These are phyloP conservation scores for Colletotrichum higginsianum DNA, from an alignment of 2,329 filamentous ascomycete species.

Conservation along the genomic window DNA sequence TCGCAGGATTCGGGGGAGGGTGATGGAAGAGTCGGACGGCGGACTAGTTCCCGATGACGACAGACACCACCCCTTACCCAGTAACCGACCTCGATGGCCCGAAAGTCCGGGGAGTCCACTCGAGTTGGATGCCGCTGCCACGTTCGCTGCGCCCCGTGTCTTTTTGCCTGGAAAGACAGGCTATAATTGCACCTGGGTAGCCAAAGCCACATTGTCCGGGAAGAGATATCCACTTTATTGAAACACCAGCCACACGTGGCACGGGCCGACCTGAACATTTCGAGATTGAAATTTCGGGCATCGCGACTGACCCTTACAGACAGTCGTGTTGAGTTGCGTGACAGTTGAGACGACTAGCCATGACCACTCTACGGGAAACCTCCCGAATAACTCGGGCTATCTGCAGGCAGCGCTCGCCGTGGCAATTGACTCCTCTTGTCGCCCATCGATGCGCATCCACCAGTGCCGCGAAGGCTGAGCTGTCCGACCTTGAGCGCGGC, in stretches of 20 bases:
- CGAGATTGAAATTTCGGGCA: conserved; percentile 43
- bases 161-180: conserved; percentile 1
- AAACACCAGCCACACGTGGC: conserved; percentile 35
- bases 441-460: conserved; percentile 64
- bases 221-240: neutral
- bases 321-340: conserved; percentile 31
- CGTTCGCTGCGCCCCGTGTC: conserved; percentile 23
- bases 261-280: conserved; percentile 40
- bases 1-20: conserved; percentile 12
- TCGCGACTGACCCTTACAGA: conserved; percentile 39
- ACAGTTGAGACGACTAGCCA: conserved; percentile 46
- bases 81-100: conserved; percentile 21
- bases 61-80: conserved; percentile 11
- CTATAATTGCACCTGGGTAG: neutral
- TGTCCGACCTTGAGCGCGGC: conserved; percentile 66
- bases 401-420: conserved; percentile 48
- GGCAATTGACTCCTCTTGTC: conserved; percentile 43
- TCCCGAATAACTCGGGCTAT: conserved; percentile 54
- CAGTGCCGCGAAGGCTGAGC: conserved; percentile 54
- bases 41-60: conserved; percentile 36
- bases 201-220: conserved; percentile 19
- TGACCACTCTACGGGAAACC: conserved; percentile 60
- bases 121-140: conserved; percentile 16
- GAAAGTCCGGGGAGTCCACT: conserved; percentile 33
- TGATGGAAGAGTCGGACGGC: neutral